Percentiles rank a stretch among this genome's conserved stretches.
These are phyloP conservation scores for Ochromonas danica DNA, from an alignment of 108 stramenopile genomes.

Conservation along the genomic window DNA sequence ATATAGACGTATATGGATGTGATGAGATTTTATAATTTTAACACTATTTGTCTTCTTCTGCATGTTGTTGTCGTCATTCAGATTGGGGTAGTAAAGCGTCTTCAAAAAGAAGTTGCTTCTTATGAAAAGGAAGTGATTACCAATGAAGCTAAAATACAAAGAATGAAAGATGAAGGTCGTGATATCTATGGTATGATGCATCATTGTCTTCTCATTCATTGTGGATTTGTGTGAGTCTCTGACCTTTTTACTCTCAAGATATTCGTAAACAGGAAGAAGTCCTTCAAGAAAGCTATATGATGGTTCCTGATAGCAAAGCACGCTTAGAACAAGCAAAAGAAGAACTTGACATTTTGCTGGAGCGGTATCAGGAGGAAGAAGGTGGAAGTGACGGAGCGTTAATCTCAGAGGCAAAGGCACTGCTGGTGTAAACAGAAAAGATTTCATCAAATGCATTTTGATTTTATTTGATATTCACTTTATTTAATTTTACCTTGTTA, in stretches of 20 bases:
- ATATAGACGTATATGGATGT: neutral
- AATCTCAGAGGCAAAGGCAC: too few relatives aligned
- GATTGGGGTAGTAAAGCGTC: neutral
- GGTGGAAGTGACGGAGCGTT: constrained; percentile 38
- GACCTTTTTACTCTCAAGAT: neutral
- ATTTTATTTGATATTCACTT: too few relatives aligned
- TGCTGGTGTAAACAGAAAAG: too few relatives aligned
- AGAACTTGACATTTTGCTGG: constrained; percentile 43
- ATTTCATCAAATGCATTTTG: too few relatives aligned
- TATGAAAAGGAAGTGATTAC: constrained; percentile 50
- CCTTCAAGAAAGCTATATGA: constrained; percentile 55
- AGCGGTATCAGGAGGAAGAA: constrained; percentile 16
- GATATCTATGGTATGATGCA: constrained; percentile 39
- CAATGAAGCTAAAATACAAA: constrained; percentile 51
- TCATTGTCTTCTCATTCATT: constrained; percentile 7
- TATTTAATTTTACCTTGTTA: too few relatives aligned
- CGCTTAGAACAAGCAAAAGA: constrained; percentile 45
- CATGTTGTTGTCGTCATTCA: neutral
- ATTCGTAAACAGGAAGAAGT: constrained; percentile 53
- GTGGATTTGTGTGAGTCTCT: too few relatives aligned
- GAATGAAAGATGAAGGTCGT: constrained; percentile 48
- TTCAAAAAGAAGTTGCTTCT: constrained; percentile 44
- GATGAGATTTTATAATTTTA: neutral
- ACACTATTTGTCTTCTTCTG: neutral
- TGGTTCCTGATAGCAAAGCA: constrained; percentile 54